Conservation (phyloP, 345 rosid species). For the Eucalyptus microcorys region DNA sequence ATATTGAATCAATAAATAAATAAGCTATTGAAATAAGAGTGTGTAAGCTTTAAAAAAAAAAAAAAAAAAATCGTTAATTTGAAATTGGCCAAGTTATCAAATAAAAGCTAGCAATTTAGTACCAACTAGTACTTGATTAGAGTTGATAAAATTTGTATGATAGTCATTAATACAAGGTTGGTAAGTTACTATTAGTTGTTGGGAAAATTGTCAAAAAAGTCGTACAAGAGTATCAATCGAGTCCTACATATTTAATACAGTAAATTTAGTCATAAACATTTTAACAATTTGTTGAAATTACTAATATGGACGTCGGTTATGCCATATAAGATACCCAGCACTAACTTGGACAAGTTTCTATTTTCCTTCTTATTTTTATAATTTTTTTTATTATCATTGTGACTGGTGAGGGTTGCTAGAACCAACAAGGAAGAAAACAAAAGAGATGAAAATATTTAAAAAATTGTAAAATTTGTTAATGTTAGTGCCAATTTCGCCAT, state of each 20-base stretch:
- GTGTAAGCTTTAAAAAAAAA: not conserved
- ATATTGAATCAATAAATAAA: not conserved
- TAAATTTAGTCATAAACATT: not conserved
- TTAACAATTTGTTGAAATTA: not conserved
- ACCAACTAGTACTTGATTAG: not conserved
- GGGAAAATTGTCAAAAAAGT: not conserved
- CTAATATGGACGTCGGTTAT: fast-evolving
- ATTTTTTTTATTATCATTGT: too few species aligned
- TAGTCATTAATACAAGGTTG: too few species aligned
- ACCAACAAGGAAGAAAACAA: not conserved
- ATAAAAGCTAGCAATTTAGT: not conserved
- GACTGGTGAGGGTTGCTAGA: not conserved
- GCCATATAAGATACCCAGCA: not conserved
- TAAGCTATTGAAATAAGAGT: not conserved
- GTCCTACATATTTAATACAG: not conserved
- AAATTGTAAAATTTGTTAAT: fast-evolving
- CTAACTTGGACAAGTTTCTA: too few species aligned
- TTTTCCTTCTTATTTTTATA: too few species aligned
- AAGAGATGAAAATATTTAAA: too few species aligned
- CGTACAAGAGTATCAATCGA: fast-evolving
- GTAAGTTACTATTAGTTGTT: not conserved
- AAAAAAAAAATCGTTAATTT: too few species aligned
- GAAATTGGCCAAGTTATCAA: not conserved
- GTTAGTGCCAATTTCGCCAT: fast-evolving
- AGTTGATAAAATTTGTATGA: not conserved